A percentile compares a stretch with the other conserved stretches of the same genome.
phyloP scores from a whole-genome alignment of 108 stramenopile genomes.

The Mediolabrus comicus region DNA sequence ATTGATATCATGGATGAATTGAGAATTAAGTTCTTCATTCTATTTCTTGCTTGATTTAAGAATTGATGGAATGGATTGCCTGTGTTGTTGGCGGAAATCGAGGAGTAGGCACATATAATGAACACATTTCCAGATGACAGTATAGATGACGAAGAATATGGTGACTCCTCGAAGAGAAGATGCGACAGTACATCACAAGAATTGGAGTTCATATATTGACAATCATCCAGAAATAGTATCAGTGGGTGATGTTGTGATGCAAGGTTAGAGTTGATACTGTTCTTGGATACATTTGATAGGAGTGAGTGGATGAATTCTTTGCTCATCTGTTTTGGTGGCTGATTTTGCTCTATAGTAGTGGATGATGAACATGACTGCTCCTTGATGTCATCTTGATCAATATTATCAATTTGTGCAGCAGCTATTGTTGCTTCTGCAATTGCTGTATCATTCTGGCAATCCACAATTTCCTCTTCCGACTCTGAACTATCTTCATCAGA shows the following conservation, averaged over 20 bases:
- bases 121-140: not conserved
- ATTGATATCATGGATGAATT: not conserved
- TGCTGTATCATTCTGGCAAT: too few relatives aligned
- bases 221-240: not conserved
- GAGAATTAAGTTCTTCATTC: not conserved
- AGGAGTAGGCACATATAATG: not conserved
- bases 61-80: not conserved
- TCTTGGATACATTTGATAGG: not conserved
- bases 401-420: not conserved
- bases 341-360: too few relatives aligned
- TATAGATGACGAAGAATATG: too few relatives aligned
- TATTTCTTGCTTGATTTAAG: not conserved
- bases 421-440: not conserved
- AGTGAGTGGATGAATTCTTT: not conserved
- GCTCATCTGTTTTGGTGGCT: not conserved
- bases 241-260: not conserved
- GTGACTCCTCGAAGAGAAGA: not conserved
- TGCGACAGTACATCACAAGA: not conserved
- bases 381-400: too few relatives aligned
- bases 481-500: too few relatives aligned
- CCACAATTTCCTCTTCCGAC: too few relatives aligned
- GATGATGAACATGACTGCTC: too few relatives aligned
- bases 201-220: not conserved
- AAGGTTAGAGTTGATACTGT: not conserved
- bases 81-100: not conserved